A percentile compares a stretch with the other conserved stretches of the same genome.
These are phyloP conservation scores for Hypsizygus marmoreus DNA, from an alignment of 768 basidiomycete species.

Conservation along the genomic window DNA sequence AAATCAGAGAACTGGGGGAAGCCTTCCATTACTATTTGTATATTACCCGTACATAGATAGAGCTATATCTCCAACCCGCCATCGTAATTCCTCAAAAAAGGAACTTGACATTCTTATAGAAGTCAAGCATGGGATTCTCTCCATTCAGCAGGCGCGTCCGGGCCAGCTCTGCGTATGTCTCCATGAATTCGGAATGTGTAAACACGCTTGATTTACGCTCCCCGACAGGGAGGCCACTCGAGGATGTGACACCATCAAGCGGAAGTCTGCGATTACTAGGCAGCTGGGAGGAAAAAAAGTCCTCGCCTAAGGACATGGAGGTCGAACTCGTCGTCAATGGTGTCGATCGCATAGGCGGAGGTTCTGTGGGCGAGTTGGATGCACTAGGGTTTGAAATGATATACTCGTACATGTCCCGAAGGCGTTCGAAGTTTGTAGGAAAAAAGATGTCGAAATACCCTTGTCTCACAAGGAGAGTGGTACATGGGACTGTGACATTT, in stretches of 20 bases:
- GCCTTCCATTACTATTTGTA: conserved; percentile 83
- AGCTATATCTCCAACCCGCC: background rate
- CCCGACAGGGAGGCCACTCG: conserved; percentile 77
- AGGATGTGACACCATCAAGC: conserved; percentile 69
- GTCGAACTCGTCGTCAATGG: conserved; percentile 54
- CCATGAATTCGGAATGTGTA: conserved; percentile 86
- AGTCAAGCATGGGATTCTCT: conserved; percentile 86
- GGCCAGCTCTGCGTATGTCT: conserved; percentile 76
- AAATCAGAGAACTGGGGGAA: conserved; percentile 73
- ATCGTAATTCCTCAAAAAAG: conserved; percentile 57
- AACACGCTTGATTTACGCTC: conserved; percentile 84
- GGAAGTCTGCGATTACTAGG: conserved; percentile 60
- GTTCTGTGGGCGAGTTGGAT: conserved; percentile 23
- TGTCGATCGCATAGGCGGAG: conserved; percentile 43
- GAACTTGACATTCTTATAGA: conserved; percentile 93
- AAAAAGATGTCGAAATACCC: conserved; percentile 99
- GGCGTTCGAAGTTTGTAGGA: conserved; percentile 83
- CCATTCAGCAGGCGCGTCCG: conserved; percentile 76
- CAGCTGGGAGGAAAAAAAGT: conserved; percentile 74
- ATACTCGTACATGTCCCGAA: conserved; percentile 90
- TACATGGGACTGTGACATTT: conserved; percentile 83
- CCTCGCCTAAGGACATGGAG: conserved; percentile 52
- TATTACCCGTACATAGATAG: conserved; percentile 48
- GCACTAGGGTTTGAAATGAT: conserved; percentile 56
- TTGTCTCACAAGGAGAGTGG: conserved; percentile 88